Base-by-base conservation (phyloP, 371 early-diverging fungal genomes). In the Mucor saturninus region DNA sequence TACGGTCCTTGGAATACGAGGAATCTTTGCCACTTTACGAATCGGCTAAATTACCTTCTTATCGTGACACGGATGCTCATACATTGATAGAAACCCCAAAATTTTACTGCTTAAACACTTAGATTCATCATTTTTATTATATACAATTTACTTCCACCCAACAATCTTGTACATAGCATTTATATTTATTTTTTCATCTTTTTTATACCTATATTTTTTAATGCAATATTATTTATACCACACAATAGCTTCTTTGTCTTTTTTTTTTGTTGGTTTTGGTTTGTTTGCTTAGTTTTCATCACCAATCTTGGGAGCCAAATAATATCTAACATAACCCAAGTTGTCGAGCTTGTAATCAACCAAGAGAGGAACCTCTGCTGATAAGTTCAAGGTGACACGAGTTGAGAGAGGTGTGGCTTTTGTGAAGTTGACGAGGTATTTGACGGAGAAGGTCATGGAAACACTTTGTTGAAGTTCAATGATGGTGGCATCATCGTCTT, bases 291-390 rank as follows among this genome's bases (percentile, higher is more conserved):
- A 58, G 38, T 58, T 35, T 55, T 74, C 72, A 57, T 80, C 80
- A 38, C 73, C 78, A 64, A 80, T 80, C 76, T 80, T 80, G 64
- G 81, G 81, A 26, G 77, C 77, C 46, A 97, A 86, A 79, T 95
- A 98, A 86, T 90, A 98, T 83, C 95, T 84, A 64, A 99, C 87
- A 79, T 95, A 92, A 49, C 98, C 99, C 38, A 93, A 72, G 42
- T 95, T 91, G 55, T 86, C 90, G 69, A 98, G 92, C 73, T 90
- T 88, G 80, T 95, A 98, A 81, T 98, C 97, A 54, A 98, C 89
- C 74, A 98, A 78, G 59, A 98, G 77, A 31, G 99, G 99, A 10
- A 93, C 90, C 31, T 94, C 96, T 68, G 88, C 83, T 40, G 92
- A 88, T 75, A 98, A 81, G 72, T 84, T 85, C 55, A 98, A 79